Evolutionary conservation across 139 green algal genomes (phyloP), one percentile per base, ranked within the genome.

Genomic region (Ettlia oleoabundans): DNA sequence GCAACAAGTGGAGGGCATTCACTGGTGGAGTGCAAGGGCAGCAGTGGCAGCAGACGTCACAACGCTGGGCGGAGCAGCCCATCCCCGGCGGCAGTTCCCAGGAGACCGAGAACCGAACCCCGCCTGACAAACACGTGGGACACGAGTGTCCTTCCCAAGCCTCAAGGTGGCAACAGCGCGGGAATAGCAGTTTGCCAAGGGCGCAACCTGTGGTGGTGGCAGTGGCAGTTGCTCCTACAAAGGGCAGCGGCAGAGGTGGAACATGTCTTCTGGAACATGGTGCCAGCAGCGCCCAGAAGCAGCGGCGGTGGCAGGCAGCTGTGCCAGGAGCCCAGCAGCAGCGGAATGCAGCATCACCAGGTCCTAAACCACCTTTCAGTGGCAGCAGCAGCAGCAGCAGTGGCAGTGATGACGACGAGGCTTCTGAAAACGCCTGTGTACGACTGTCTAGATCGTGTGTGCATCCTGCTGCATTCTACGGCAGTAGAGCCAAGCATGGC

Each of bases 1-100:
- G 21, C 42, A 80, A 68, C 37, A 61, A 51, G 6, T 80, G 73
- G 73, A 33, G 68, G 37, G 73, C 73, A 0, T 80, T 80, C 37
- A 69, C 73, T 0, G 53, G 32, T n/a, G 53, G 35, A 37, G 52
- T 35, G 51, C 9, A 38, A 62, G 24, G 15, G 35, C 53, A 67
- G 32, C 24, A 3, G 37, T 13, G 19, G 35, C 19, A 26, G 52
- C 42, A 30, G 18, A n/a, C n/a, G n/a, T n/a, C n/a, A n/a, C n/a
- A n/a, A n/a, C n/a, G n/a, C n/a, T n/a, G n/a, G n/a, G n/a, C n/a
- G n/a, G 72, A 38, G 41, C 72, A 24, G 72, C 35, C 21, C 13
- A 24, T 58, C 15, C 13, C 47, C 10, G 15, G 47, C 47, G 47
- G 47, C 47, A 15, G 47, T 15, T 10, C 47, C 47, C 15, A 10